These are phyloP conservation scores for Yarrowia porcina DNA, from an alignment of 805 yeast species.

Conservation along the genomic window DNA sequence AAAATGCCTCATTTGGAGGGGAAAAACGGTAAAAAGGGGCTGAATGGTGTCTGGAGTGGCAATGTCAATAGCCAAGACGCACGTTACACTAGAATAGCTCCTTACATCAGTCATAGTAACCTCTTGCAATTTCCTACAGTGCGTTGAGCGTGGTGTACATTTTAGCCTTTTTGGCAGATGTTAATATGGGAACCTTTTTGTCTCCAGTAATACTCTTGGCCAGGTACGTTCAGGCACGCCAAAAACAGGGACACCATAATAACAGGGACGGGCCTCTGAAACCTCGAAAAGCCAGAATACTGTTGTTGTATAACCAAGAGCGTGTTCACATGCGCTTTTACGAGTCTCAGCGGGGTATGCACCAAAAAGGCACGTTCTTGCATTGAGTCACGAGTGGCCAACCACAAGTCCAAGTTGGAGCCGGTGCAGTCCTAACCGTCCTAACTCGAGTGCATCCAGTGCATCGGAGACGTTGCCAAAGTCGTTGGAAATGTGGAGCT, in stretches of 20 bases:
- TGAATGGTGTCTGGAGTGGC: too few relatives aligned
- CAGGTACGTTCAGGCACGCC: neutral
- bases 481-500: too few relatives aligned
- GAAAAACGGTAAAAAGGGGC: neutral
- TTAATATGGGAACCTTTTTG: slow-evolving; percentile 10
- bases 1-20: neutral
- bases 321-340: neutral
- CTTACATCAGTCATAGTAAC: neutral
- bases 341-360: neutral
- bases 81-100: too few relatives aligned
- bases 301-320: neutral
- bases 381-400: neutral
- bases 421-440: too few relatives aligned
- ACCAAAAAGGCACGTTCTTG: slow-evolving; percentile 15
- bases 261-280: neutral
- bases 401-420: neutral
- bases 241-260: neutral
- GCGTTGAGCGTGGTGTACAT: neutral
- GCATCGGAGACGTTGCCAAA: too few relatives aligned
- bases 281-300: neutral
- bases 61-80: too few relatives aligned
- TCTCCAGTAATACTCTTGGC: neutral
- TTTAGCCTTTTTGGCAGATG: neutral
- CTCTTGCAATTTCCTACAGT: neutral
- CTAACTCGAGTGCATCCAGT: neutral